phyloP scores from a whole-genome alignment of 2,329 filamentous ascomycete species.

The Colletotrichum ledebouriae region DNA sequence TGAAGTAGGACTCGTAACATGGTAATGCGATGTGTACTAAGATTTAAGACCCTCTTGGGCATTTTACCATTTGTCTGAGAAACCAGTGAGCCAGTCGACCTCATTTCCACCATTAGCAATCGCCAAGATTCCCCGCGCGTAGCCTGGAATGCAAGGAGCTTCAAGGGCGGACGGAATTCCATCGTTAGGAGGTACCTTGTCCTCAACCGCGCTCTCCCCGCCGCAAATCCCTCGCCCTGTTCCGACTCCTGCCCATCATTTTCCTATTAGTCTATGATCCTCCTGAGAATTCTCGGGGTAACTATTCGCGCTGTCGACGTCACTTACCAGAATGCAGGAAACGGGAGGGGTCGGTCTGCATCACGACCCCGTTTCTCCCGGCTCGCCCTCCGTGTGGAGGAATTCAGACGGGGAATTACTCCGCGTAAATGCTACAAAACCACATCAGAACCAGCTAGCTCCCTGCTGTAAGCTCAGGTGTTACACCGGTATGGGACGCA shows the following conservation, averaged over 20 bases:
- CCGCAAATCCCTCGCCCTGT: too few relatives aligned
- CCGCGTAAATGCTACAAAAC: slow-evolving; percentile 36
- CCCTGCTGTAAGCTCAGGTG: not conserved
- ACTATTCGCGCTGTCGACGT: slow-evolving; percentile 19
- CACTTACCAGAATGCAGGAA: slow-evolving; percentile 2
- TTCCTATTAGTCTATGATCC: not conserved
- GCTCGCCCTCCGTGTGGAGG: slow-evolving; percentile 34
- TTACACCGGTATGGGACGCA: not conserved
- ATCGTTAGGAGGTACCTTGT: slow-evolving; percentile 5
- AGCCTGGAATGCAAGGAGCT: slow-evolving; percentile 28
- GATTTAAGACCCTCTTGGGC: not conserved
- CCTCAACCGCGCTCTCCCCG: slow-evolving; percentile 9
- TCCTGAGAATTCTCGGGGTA: slow-evolving; percentile 18
- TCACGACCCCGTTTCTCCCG: slow-evolving; percentile 1
- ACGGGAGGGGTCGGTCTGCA: slow-evolving; percentile 4
- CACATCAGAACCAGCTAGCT: too few relatives aligned
- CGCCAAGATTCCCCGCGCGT: slow-evolving; percentile 1
- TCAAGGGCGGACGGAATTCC: slow-evolving; percentile 12
- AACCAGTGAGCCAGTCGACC: too few relatives aligned
- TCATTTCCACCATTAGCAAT: too few relatives aligned
- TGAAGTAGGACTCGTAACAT: too few relatives aligned
- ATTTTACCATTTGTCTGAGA: too few relatives aligned
- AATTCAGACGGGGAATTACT: slow-evolving; percentile 21
- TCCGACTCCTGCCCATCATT: too few relatives aligned
- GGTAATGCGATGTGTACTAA: too few relatives aligned